Evolutionary conservation across 2,329 filamentous ascomycete species (phyloP).

Genomic region (Leptographium radiaticola): DNA sequence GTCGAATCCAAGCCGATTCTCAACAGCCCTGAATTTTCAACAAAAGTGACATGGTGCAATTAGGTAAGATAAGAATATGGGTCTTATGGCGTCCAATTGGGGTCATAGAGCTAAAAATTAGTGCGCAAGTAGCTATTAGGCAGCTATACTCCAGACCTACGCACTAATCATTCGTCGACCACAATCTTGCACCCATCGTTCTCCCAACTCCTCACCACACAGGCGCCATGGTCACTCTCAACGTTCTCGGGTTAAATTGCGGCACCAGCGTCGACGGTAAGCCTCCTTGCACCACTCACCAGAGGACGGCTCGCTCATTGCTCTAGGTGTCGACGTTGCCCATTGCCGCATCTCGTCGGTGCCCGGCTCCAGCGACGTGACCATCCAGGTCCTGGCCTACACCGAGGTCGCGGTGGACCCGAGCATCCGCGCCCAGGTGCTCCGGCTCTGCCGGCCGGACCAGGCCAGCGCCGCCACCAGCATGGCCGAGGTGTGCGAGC

Average conservation of each 20-base stretch:
- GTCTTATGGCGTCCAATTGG: too few species aligned
- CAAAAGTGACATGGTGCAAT: too few species aligned
- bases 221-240: not conserved
- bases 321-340: not conserved
- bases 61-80: too few species aligned
- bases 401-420: not conserved
- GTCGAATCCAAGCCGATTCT: too few species aligned
- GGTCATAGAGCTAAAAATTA: too few species aligned
- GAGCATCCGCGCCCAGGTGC: not conserved
- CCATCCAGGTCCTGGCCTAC: not conserved
- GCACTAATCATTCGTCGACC: not conserved
- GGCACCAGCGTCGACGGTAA: constrained; percentile 1
- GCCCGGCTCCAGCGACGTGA: not conserved
- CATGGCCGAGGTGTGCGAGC: constrained; percentile 2
- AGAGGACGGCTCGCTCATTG: too few species aligned
- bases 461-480: not conserved
- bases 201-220: not conserved
- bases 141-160: too few species aligned
- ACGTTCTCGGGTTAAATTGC: not conserved
- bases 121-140: too few species aligned
- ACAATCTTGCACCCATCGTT: not conserved
- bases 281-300: not conserved
- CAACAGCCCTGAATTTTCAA: too few species aligned
- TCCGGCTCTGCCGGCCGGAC: not conserved
- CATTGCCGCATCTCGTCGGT: not conserved